phyloP scores from a whole-genome alignment of 441 rosid species.

The Brassica hybrid region DNA sequence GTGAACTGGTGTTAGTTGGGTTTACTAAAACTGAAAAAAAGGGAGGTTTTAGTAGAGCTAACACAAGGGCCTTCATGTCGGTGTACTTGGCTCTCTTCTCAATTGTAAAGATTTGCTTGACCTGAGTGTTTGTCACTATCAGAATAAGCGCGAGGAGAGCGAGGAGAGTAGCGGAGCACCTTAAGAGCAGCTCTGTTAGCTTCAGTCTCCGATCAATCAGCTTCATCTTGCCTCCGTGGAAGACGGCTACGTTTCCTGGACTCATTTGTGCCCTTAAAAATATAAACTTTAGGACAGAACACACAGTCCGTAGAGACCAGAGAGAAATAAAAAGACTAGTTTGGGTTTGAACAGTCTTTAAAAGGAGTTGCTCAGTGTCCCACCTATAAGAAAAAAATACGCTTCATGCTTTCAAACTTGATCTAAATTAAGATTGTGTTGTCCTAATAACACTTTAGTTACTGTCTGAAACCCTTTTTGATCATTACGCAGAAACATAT shows the following conservation, averaged over 20 bases:
- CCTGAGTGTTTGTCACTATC: conserved; percentile 77
- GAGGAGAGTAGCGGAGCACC: conserved; percentile 64
- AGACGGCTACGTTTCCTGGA: conserved; percentile 70
- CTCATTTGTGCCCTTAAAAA: conserved; percentile 45
- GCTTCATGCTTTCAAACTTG: conserved; percentile 26
- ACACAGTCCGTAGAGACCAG: background rate
- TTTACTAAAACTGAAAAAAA: background rate
- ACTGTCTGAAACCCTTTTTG: background rate
- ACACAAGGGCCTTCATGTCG: conserved; percentile 96
- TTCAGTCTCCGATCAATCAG: conserved; percentile 70
- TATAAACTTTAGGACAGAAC: conserved; percentile 26
- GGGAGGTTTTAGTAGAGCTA: conserved; percentile 2
- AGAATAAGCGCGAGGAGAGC: conserved; percentile 64
- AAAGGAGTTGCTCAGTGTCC: conserved; percentile 25
- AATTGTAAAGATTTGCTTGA: conserved; percentile 70
- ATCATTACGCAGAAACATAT: background rate
- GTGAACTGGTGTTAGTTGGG: background rate
- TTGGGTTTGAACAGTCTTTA: conserved; percentile 7
- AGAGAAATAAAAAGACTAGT: background rate
- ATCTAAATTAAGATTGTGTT: background rate
- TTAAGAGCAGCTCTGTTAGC: conserved; percentile 71
- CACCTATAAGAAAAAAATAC: background rate
- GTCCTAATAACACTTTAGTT: background rate
- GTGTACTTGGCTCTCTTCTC: conserved; percentile 73
- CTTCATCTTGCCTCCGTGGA: conserved; percentile 55